Evolutionary conservation across 352 stramenopile species (phyloP).

Genomic region (Globisporangium spiculum): DNA sequence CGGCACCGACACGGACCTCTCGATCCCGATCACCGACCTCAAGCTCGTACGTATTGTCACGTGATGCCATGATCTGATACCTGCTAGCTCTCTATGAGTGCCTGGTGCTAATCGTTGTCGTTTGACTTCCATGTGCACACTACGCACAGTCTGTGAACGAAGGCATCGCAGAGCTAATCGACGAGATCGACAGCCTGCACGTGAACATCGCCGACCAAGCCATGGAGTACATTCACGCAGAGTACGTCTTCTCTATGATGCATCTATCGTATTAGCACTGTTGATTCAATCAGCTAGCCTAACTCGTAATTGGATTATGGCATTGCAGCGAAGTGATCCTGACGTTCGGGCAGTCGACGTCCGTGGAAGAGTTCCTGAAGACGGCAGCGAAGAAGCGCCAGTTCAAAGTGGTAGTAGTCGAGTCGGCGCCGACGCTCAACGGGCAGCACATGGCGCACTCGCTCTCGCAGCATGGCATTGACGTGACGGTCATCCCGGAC

Average conservation of each 20-base stretch:
- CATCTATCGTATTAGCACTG: background rate
- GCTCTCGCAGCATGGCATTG: constrained; percentile 88
- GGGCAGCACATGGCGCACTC: constrained; percentile 89
- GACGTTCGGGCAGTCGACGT: constrained; percentile 92
- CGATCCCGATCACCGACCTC: constrained; percentile 79
- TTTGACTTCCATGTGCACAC: background rate
- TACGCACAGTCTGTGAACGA: constrained; percentile 89
- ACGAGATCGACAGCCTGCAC: constrained; percentile 94
- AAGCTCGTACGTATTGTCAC: constrained; percentile 45
- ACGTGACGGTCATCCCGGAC: constrained; percentile 96
- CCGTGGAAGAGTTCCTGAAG: constrained; percentile 90
- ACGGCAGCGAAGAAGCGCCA: constrained; percentile 89
- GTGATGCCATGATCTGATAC: background rate
- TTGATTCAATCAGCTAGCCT: background rate
- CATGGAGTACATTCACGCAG: constrained; percentile 95
- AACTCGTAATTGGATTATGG: background rate
- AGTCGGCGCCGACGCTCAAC: constrained; percentile 91
- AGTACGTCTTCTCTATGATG: constrained; percentile 46
- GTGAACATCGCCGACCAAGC: constrained; percentile 96
- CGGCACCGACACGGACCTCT: constrained; percentile 77
- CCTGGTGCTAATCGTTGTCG: background rate
- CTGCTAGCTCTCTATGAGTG: background rate
- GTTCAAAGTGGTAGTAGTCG: constrained; percentile 95
- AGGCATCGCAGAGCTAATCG: constrained; percentile 92
- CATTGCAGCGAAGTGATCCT: constrained; percentile 91